These are phyloP conservation scores for Schrenkiella parvula DNA, from an alignment of 345 rosid genomes.

Conservation along the genomic window DNA sequence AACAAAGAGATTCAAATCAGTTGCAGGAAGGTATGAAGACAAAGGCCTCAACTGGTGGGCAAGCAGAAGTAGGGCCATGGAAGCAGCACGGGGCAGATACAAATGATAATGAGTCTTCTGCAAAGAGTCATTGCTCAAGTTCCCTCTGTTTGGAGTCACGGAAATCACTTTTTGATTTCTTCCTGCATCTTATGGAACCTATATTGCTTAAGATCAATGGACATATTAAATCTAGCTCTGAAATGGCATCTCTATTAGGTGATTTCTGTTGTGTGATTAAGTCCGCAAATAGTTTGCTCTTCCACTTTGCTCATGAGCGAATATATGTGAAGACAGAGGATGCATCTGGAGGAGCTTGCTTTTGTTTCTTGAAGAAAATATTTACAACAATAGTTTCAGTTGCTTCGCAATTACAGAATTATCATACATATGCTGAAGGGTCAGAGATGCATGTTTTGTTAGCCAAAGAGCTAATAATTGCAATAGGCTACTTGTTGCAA, in stretches of 20 bases:
- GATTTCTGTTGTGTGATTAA: slow-evolving; percentile 48
- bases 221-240: slow-evolving; percentile 38
- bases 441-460: slow-evolving; percentile 39
- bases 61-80: slow-evolving; percentile 29
- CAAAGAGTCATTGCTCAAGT: slow-evolving; percentile 37
- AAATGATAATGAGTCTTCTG: slow-evolving; percentile 32
- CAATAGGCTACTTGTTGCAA: slow-evolving; percentile 57
- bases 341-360: slow-evolving; percentile 69
- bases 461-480: slow-evolving; percentile 59
- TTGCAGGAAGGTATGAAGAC: slow-evolving; percentile 37
- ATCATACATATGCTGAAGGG: slow-evolving; percentile 27
- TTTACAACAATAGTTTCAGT: slow-evolving; percentile 47
- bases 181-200: slow-evolving; percentile 84
- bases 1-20: slow-evolving; percentile 40
- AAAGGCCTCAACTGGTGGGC: slow-evolving; percentile 35
- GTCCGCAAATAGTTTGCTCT: slow-evolving; percentile 56
- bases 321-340: slow-evolving; percentile 75
- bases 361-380: slow-evolving; percentile 62
- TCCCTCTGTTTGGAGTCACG: slow-evolving; percentile 55
- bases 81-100: slow-evolving; percentile 13
- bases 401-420: slow-evolving; percentile 40
- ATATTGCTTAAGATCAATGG: slow-evolving; percentile 52
- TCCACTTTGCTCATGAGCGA: slow-evolving; percentile 44
- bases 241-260: slow-evolving; percentile 32
- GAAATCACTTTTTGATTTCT: slow-evolving; percentile 68